Percentiles rank a stretch among this genome's conserved stretches.
These are phyloP conservation scores for Zygosaccharomyces siamensis DNA, from an alignment of 805 yeast species.

Conservation along the genomic window DNA sequence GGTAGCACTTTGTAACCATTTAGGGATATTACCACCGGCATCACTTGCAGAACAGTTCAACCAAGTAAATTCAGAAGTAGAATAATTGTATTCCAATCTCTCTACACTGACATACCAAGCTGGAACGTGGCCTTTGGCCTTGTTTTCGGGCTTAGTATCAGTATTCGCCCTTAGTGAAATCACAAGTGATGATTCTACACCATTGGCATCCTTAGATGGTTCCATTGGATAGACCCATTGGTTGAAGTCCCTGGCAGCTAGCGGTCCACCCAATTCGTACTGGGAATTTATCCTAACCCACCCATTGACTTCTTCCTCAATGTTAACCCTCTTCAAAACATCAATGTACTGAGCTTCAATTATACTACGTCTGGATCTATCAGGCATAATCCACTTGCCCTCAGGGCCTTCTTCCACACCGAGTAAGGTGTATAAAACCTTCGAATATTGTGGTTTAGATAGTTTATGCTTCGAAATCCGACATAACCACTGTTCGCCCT, in stretches of 20 bases:
- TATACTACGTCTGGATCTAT: conserved; percentile 30
- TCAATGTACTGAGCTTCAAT: conserved; percentile 37
- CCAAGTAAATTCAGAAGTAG: conserved; percentile 31
- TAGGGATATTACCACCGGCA: conserved; percentile 40
- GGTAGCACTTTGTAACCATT: conserved; percentile 38
- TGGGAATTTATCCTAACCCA: conserved; percentile 35
- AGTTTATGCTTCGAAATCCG: conserved; percentile 29
- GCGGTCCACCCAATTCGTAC: conserved; percentile 37
- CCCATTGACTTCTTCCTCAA: conserved; percentile 19
- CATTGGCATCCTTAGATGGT: conserved; percentile 19
- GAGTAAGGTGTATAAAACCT: conserved; percentile 27
- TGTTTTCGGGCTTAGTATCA: conserved; percentile 17
- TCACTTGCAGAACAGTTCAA: conserved; percentile 38
- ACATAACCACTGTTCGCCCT: conserved; percentile 35
- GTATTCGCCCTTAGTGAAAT: conserved; percentile 33
- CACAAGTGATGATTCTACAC: conserved; percentile 30
- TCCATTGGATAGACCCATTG: conserved; percentile 34
- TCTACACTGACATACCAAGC: conserved; percentile 39
- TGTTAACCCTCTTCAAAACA: conserved; percentile 26
- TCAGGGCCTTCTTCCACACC: conserved; percentile 26
- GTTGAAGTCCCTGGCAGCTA: conserved; percentile 37
- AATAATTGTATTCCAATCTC: conserved; percentile 24
- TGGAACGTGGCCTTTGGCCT: conserved; percentile 24
- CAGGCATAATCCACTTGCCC: conserved; percentile 22
- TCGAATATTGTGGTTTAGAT: conserved; percentile 18